Percentiles rank a stretch among this genome's conserved stretches.
Conservation (phyloP, 2,329 filamentous ascomycete species). For the Penicillium sclerotigenum region DNA sequence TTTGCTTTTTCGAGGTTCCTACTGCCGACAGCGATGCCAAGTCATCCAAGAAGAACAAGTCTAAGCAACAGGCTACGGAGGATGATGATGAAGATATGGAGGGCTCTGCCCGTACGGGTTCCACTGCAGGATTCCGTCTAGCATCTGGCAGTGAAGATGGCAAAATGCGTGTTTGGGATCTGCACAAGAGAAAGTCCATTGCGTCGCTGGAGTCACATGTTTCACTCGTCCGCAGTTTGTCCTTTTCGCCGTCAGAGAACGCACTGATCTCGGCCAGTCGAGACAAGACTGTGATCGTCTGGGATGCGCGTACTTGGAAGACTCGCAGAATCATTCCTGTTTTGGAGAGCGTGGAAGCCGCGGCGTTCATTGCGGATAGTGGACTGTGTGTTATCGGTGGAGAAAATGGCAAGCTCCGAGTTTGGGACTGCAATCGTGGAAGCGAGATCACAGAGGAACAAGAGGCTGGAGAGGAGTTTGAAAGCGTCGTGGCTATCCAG, state of each 20-base stretch:
- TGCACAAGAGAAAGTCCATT: conserved; percentile 75
- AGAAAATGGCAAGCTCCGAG: conserved; percentile 73
- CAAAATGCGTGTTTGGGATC: conserved; percentile 85
- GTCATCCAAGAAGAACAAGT: conserved; percentile 47
- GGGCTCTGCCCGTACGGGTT: conserved; percentile 44
- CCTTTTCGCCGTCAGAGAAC: conserved; percentile 73
- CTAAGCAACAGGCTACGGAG: conserved; percentile 29
- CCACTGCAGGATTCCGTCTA: conserved; percentile 66
- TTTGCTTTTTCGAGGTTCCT: conserved; percentile 83
- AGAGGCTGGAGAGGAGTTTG: conserved; percentile 55
- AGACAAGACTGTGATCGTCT: conserved; percentile 91
- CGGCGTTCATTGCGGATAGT: conserved; percentile 72
- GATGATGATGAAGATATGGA: conserved; percentile 43
- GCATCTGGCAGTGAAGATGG: conserved; percentile 93
- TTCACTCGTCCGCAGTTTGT: conserved; percentile 84
- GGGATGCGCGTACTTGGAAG: conserved; percentile 86
- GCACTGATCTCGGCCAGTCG: conserved; percentile 78
- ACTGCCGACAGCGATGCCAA: conserved; percentile 38
- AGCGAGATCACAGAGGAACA: conserved; percentile 77
- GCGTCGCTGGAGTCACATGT: conserved; percentile 87
- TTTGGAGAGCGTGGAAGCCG: conserved; percentile 79
- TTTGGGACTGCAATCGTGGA: conserved; percentile 78
- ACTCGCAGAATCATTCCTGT: conserved; percentile 74
- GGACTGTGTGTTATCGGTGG: conserved; percentile 78
- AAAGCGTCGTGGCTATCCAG: conserved; percentile 69